Evolutionary conservation across 2,329 filamentous ascomycete genomes (phyloP).

Genomic region (Metarhizium album): DNA sequence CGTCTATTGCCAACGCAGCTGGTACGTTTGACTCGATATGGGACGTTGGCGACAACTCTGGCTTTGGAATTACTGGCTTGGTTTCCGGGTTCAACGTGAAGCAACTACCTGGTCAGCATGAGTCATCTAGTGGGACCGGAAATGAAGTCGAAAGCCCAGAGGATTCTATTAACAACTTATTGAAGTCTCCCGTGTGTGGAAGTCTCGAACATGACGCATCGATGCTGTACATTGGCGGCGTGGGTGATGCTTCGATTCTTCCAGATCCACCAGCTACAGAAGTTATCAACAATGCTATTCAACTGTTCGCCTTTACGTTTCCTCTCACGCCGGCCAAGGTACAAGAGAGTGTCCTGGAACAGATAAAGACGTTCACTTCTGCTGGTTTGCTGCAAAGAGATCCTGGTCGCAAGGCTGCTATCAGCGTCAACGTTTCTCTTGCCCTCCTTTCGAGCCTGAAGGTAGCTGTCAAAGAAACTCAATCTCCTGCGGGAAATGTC

Average conservation of each 20-base stretch:
- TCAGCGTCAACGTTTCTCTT: constrained; percentile 79
- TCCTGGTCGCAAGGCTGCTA: constrained; percentile 77
- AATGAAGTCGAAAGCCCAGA: constrained; percentile 50
- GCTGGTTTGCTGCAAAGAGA: constrained; percentile 73
- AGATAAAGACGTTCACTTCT: constrained; percentile 81
- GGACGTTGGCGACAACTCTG: constrained; percentile 90
- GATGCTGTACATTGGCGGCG: constrained; percentile 54
- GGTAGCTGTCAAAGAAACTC: constrained; percentile 72
- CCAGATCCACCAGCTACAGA: constrained; percentile 83
- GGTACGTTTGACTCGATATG: constrained; percentile 88
- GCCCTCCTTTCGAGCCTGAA: constrained; percentile 73
- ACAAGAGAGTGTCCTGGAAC: constrained; percentile 91
- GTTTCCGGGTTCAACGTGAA: constrained; percentile 66
- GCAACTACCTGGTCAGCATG: constrained; percentile 59
- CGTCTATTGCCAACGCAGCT: constrained; percentile 82
- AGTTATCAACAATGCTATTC: constrained; percentile 88
- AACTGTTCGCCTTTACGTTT: constrained; percentile 83
- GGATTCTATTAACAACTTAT: constrained; percentile 48
- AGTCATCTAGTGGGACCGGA: constrained; percentile 31
- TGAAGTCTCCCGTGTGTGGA: constrained; percentile 64
- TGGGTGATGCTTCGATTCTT: constrained; percentile 30
- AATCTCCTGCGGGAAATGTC: constrained; percentile 61
- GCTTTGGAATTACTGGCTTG: constrained; percentile 84
- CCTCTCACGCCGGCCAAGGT: constrained; percentile 83
- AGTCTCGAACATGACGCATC: constrained; percentile 86